Evolutionary conservation across 371 early-diverging fungal species (phyloP), one percentile per base, ranked within the genome.

Genomic region (Rhizopus microsporus): DNA sequence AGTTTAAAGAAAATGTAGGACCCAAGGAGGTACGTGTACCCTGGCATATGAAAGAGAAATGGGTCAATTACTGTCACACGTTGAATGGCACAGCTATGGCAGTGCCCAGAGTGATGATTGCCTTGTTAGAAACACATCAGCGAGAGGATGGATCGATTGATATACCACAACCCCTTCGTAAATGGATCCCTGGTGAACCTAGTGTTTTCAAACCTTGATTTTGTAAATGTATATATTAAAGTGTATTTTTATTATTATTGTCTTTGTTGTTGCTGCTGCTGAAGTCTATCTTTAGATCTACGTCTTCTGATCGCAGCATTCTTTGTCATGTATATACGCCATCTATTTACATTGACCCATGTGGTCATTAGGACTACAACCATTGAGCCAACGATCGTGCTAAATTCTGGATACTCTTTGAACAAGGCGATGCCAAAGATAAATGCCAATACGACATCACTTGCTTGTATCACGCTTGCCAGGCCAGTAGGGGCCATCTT

Each of bases 81-180:
- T 66, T 97, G 4, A 97, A 97, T 66, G 96, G 95, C 3, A 97
- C 97, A 4, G 96, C 94, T 0, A 87, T 91, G 54, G 97, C 97
- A 1, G 85, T 96, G n/a, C 96, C 96, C 8, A 82, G 97, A 3
- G 75, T 94, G 15, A 89, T 93, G 35, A 90, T 95, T 53, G 91
- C 96, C 5, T 68, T 97, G 1, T 60, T 97, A 1, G 97, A 95
- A 63, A 92, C 88, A 4, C 88, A 86, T 63, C 94, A 94, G 65
- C 70, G 57, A 15, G 54, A 71, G 6, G 82, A 93, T 53, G 94
- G 93, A 0, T 81, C 84, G 5, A 83, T 94, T 4, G 56, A 54
- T 3, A 69, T 95, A 17, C 97, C 96, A 1, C 56, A 77, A 31
- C 84, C 76, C 9, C 68, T 97, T 46, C 75, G 87, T 51, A 88